A percentile compares a stretch with the other conserved stretches of the same genome.
These are phyloP conservation scores for Cryptomeria japonica DNA, from an alignment of 75 land plant species.

Conservation along the genomic window DNA sequence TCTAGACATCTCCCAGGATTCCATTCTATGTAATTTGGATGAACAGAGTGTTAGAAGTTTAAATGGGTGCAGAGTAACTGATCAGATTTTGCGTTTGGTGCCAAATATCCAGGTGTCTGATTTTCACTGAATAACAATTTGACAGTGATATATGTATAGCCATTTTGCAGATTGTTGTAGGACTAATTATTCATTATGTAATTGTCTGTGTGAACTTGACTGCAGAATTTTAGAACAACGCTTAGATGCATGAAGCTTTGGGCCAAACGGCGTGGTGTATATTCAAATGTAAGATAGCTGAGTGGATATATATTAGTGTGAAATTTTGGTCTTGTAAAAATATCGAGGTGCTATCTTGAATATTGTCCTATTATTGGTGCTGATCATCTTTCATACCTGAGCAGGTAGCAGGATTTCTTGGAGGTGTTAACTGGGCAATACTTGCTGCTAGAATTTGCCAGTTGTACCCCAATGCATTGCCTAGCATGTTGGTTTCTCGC, in stretches of 20 bases:
- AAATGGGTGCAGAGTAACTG: slow-evolving; percentile 98
- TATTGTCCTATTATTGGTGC: background rate
- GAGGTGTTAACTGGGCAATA: slow-evolving; percentile 98
- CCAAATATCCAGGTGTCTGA: slow-evolving; percentile 83
- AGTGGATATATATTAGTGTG: background rate
- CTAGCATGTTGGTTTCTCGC: slow-evolving; percentile 87
- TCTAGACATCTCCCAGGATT: slow-evolving; percentile 89
- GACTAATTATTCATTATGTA: background rate
- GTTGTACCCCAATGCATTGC: slow-evolving; percentile 88
- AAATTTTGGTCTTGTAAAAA: background rate
- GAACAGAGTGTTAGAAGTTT: slow-evolving; percentile 95
- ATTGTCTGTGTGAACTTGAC: background rate
- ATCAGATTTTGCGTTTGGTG: slow-evolving; percentile 89
- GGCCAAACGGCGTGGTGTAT: slow-evolving; percentile 98
- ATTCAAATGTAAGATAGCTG: slow-evolving; percentile 79
- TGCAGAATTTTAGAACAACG: slow-evolving; percentile 89
- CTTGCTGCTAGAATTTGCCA: slow-evolving; percentile 98
- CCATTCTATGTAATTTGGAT: slow-evolving; percentile 82
- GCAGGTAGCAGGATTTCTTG: slow-evolving; percentile 95
- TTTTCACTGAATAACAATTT: background rate
- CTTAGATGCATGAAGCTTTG: slow-evolving; percentile 90
- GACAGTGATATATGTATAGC: background rate
- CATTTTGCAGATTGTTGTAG: background rate
- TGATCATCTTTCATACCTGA: background rate
- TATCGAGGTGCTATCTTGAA: background rate